A percentile compares a stretch with the other conserved stretches of the same genome.
phyloP scores from a whole-genome alignment of 371 early-diverging fungal species.

The Syncephalis plumigaleata region DNA sequence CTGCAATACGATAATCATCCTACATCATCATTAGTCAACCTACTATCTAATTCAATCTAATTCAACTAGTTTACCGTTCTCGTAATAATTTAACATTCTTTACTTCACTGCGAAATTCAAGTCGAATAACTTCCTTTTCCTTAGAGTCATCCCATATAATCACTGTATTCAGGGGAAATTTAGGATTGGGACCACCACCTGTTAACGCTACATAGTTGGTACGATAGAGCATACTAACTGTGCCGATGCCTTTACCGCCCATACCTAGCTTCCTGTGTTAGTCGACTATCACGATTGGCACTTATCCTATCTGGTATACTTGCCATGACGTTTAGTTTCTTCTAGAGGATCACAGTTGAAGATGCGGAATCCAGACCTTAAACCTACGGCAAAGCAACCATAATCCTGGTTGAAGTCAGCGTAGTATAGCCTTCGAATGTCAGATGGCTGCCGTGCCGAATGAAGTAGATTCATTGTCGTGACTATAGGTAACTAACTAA shows the following conservation, averaged over 20 bases:
- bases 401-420: constrained; percentile 60
- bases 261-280: constrained; percentile 27
- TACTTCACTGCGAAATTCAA: constrained; percentile 69
- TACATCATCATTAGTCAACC: constrained; percentile 14
- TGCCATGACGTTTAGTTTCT: constrained; percentile 67
- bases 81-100: constrained; percentile 60
- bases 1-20: constrained; percentile 56
- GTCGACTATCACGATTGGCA: background rate
- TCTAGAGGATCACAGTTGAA: constrained; percentile 86
- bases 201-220: constrained; percentile 88
- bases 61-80: constrained; percentile 34
- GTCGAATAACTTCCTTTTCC: constrained; percentile 46
- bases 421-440: constrained; percentile 31
- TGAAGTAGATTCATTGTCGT: constrained; percentile 34
- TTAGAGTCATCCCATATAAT: constrained; percentile 76
- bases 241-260: constrained; percentile 72
- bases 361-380: constrained; percentile 75
- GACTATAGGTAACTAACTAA: background rate
- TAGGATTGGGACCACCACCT: constrained; percentile 82
- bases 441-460: constrained; percentile 8
- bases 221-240: constrained; percentile 90
- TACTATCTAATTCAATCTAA: constrained; percentile 5
- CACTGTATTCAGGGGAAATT: constrained; percentile 80
- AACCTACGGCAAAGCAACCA: constrained; percentile 87
- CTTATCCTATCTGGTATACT: no score